phyloP scores from a whole-genome alignment of 1,284 basidiomycete species.

The Earliella scabrosa region DNA sequence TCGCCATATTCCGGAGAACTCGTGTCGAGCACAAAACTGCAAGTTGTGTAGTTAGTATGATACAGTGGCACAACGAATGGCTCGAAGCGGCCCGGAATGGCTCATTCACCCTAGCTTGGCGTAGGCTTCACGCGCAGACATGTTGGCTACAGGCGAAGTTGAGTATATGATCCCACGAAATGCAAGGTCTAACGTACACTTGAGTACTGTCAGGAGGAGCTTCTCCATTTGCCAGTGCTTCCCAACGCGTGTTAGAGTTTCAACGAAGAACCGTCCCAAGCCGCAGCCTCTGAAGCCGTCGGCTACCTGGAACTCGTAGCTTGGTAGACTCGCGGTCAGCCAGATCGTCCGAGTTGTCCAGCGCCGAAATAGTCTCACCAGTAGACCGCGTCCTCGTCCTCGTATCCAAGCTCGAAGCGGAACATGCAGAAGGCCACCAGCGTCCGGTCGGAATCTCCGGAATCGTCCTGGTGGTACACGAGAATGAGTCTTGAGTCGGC shows the following conservation, averaged over 20 bases:
- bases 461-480: constrained; percentile 28
- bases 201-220: constrained; percentile 74
- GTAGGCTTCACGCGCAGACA: constrained; percentile 60
- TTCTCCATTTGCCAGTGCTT: constrained; percentile 61
- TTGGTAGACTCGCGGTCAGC: constrained; percentile 30
- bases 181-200: too few relatives aligned
- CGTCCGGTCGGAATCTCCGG: constrained; percentile 12
- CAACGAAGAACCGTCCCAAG: constrained; percentile 58
- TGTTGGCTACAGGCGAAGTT: constrained; percentile 49
- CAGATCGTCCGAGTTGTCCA: not conserved
- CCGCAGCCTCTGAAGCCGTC: constrained; percentile 49
- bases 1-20: constrained; percentile 56
- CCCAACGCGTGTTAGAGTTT: constrained; percentile 53
- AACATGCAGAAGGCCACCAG: constrained; percentile 65
- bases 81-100: not conserved
- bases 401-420: constrained; percentile 68
- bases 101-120: constrained; percentile 51
- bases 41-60: too few relatives aligned
- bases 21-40: constrained; percentile 59
- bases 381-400: constrained; percentile 61
- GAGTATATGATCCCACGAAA: not conserved
- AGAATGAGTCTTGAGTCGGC: constrained; percentile 62
- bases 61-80: too few relatives aligned
- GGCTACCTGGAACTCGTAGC: constrained; percentile 75
- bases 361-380: constrained; percentile 51